Evolutionary conservation across 129 eudicot species (phyloP), one percentile per base, ranked within the genome.

Genomic region (Mikania micrantha): DNA sequence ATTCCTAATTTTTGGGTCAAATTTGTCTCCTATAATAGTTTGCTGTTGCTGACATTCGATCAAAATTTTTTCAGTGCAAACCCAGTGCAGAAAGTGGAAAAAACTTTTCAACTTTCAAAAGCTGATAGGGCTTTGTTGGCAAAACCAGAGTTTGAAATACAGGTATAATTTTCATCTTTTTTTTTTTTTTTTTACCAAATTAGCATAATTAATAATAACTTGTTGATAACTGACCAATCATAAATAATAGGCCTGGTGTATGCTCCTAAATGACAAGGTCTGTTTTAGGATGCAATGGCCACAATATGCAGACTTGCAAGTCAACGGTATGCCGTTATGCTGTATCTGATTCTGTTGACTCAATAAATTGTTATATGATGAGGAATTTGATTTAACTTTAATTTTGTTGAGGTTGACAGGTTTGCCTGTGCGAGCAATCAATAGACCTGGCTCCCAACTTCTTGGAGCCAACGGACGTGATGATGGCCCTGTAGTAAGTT

Each of bases 251-350:
- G 99, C 92, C 7, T 93, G 99, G 95, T 93, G 99, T 76, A 84
- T 93, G 87, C 99, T 93, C 50, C 79, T 93, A 39, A 93, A 93
- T 77, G 99, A 93, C 77, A 93, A 86, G 84, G 99, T 93, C 70
- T 61, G 82, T n/a, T 93, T 93, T 77, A 83, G 99, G 84, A 83
- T 93, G 95, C 99, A 89, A 78, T 93, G 96, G 99, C 99, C 95
- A 47, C 96, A 86, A 71, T 86, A 84, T 81, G 96, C 95, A 24
- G 96, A 89, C 78, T 72, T 93, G 54, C 96, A 93, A 81, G 76
- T 93, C 74, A 93, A 93, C 31, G 96, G 96, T 93, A 81, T 58
- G 76, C 44, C 22, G 16, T 61, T 93, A 81, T 58, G 76, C 44
- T 28, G 16, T 61, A 31, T 45, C 31, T 67, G 52, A 27, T 59